Evolutionary conservation across 2,329 filamentous ascomycete genomes (phyloP).

Genomic region (Xylariales sp.): DNA sequence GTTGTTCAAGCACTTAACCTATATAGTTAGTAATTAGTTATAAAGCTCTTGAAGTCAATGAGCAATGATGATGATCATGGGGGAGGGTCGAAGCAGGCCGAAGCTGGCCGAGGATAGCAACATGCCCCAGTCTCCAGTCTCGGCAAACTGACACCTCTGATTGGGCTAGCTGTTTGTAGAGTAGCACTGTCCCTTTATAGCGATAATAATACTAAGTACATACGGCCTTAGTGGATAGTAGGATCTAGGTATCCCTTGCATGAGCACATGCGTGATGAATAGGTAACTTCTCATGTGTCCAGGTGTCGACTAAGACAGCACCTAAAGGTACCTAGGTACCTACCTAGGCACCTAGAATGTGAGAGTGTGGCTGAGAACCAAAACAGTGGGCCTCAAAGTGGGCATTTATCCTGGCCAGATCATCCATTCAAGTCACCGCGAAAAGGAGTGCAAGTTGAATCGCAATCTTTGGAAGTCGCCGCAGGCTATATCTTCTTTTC

Average conservation of each 20-base stretch:
- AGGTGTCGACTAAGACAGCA: no score
- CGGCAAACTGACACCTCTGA: no score
- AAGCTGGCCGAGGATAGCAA: constrained; percentile 42
- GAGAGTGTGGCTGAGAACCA: background rate
- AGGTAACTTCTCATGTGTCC: no score
- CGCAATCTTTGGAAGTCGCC: constrained; percentile 31
- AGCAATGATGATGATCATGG: constrained; percentile 11
- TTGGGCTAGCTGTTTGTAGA: background rate
- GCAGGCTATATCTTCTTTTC: constrained; percentile 31
- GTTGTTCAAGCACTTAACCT: constrained; percentile 5
- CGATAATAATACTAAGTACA: background rate
- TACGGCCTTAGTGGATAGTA: background rate
- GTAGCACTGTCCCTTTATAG: background rate
- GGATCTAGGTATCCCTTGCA: background rate
- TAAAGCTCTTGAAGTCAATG: constrained; percentile 12
- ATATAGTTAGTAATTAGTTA: background rate
- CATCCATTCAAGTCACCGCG: constrained; percentile 20
- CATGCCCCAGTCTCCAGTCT: background rate
- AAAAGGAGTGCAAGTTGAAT: constrained; percentile 37
- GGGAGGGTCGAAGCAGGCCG: constrained; percentile 24
- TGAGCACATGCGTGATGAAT: background rate
- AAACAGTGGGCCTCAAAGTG: constrained; percentile 8
- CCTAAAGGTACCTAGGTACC: no score
- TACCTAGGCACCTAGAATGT: no score
- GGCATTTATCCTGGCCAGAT: constrained; percentile 36